These are phyloP conservation scores for Pseudoneurospora amorphoporcata DNA, from an alignment of 495 filamentous ascomycete genomes.

Conservation along the genomic window DNA sequence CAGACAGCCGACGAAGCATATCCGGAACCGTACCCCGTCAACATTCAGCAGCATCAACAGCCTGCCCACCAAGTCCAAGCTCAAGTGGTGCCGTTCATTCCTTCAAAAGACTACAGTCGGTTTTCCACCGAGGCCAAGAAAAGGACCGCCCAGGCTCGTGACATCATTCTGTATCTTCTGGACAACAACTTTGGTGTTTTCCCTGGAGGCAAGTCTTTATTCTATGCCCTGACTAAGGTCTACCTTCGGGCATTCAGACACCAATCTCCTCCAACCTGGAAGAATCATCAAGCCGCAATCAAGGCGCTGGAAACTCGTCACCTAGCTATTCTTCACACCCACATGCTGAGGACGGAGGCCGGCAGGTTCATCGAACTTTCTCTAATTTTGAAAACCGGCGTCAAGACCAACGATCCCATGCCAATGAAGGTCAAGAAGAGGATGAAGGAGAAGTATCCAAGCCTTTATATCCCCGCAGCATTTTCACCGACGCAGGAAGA, in stretches of 20 bases:
- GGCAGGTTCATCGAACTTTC: constrained; percentile 13
- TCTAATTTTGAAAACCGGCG: constrained; percentile 17
- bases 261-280: constrained; percentile 22
- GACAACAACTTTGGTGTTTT: constrained; percentile 61
- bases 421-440: constrained; percentile 24
- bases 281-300: constrained; percentile 40
- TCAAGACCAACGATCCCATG: constrained; percentile 13
- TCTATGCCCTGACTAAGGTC: constrained; percentile 60
- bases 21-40: not conserved
- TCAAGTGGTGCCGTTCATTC: constrained; percentile 10
- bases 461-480: constrained; percentile 31
- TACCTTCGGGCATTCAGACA: constrained; percentile 35
- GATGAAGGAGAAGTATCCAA: constrained; percentile 32
- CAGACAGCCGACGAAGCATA: not conserved
- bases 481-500: constrained; percentile 33
- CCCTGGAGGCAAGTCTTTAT: constrained; percentile 62
- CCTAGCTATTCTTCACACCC: constrained; percentile 16
- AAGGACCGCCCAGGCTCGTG: constrained; percentile 28
- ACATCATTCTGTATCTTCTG: constrained; percentile 61
- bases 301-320: constrained; percentile 16
- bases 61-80: not conserved
- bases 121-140: constrained; percentile 17
- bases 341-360: constrained; percentile 19
- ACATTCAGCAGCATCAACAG: not conserved
- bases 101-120: constrained; percentile 12